Percentiles rank a stretch among this genome's conserved stretches.
phyloP scores from a whole-genome alignment of 345 rosid genomes.

The Citrus trifoliata region DNA sequence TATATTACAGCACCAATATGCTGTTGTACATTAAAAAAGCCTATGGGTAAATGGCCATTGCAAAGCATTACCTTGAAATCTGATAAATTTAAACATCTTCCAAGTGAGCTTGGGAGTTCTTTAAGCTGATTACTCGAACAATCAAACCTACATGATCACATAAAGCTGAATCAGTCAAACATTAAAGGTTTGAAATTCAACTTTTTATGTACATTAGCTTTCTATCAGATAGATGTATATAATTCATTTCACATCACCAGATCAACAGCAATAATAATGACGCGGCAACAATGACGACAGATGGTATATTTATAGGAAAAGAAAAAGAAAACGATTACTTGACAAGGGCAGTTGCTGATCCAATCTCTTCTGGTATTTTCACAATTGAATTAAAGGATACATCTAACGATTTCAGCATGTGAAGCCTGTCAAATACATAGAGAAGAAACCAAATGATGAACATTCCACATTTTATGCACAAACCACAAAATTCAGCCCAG shows the following conservation, averaged over 20 bases:
- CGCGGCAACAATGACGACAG: not conserved
- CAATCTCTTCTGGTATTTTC: conserved; percentile 74
- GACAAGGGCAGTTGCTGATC: conserved; percentile 76
- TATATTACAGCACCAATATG: not conserved
- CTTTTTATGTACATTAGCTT: not conserved
- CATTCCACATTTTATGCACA: not conserved
- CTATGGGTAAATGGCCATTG: not conserved
- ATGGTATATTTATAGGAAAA: not conserved
- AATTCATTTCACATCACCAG: not conserved
- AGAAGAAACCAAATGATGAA: not conserved
- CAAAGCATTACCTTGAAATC: conserved; percentile 69
- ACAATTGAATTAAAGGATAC: conserved; percentile 64
- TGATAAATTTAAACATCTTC: conserved; percentile 69
- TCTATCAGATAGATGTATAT: not conserved
- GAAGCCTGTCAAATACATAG: conserved; percentile 52
- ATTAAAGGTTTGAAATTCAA: not conserved
- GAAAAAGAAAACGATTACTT: conserved; percentile 49
- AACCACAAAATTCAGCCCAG: not conserved
- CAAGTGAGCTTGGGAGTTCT: conserved; percentile 75
- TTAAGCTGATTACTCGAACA: conserved; percentile 76
- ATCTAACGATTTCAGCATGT: conserved; percentile 74
- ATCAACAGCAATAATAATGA: not conserved
- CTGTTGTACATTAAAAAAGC: not conserved
- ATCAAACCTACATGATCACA: conserved; percentile 59
- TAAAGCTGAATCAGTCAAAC: conserved; percentile 13